phyloP scores from a whole-genome alignment of 164 flowering plant genomes.

The grape (Vitis vinifera) region ASM3070453v1 NC_081823.1:4142501-4143000 shows the following conservation, averaged over 20 bases:
- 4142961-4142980: no score
- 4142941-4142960: no score
- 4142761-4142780: slow-evolving; percentile 98
- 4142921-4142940: no score
- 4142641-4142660: not conserved
- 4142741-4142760: slow-evolving; percentile 88
- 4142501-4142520: no score
- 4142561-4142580: no score
- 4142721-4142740: slow-evolving; percentile 85
- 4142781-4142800: slow-evolving; percentile 91
- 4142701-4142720: slow-evolving; percentile 97
- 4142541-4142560: no score
- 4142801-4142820: slow-evolving; percentile 18
- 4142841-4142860: not conserved
- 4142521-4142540: no score
- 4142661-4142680: not conserved
- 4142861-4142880: not conserved
- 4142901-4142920: no score
- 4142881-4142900: no score
- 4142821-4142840: not conserved
- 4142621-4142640: not conserved
- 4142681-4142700: slow-evolving; percentile 80
- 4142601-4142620: not conserved
- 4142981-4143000: no score
- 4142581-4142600: no score